Base-by-base conservation (phyloP, 441 rosid genomes). In the Populus tomentosa region DNA sequence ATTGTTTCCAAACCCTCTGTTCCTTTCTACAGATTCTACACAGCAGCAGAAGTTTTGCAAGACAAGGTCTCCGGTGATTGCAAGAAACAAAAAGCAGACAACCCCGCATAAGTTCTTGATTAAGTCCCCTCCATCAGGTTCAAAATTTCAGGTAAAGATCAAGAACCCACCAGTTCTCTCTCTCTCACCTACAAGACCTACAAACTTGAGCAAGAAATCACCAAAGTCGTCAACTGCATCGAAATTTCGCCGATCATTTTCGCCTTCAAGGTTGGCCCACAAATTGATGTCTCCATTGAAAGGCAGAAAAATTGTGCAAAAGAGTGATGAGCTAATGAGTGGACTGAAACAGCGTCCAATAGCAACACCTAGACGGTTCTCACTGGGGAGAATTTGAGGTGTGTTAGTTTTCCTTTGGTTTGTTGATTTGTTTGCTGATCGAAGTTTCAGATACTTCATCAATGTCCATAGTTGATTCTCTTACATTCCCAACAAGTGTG, bases 21-120 rank as follows among this genome's bases (percentile, higher is more conserved):
- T 93, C 83, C 81, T 77, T 30, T 82, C 90, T 0, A 77, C 90
- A 33, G 82, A 89, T 23, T 56, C 92, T 14, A 75, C 84, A 40
- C 80, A 88, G 70, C 97, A 84, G 81, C 89, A 88, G 20, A 84
- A 80, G 81, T 91, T 93, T 80, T 81, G 89, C 87, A 91, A 87
- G 85, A 95, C 95, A 75, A 90, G 87, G 87, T 92, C 98, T 40
- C 96, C 97, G 0, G 79, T 90, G 40, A 87, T 91, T 71, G 87
- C 85, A 2, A 85, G 84, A 77, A 85, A 63, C 56, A 90, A 73
- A 26, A 24, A 71, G 72, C 81, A 75, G 16, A 72, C 78, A 76
- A 80, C 89, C 38, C 94, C 98, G 5, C 99, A 95, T 65, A 95
- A 90, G 89, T 95, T 95, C 84, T 78, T 92, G 90, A 89, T 92